Evolutionary conservation across 2,329 filamentous ascomycete genomes (phyloP), one percentile per base, ranked within the genome.

Genomic region (Mycogone perniciosa): DNA sequence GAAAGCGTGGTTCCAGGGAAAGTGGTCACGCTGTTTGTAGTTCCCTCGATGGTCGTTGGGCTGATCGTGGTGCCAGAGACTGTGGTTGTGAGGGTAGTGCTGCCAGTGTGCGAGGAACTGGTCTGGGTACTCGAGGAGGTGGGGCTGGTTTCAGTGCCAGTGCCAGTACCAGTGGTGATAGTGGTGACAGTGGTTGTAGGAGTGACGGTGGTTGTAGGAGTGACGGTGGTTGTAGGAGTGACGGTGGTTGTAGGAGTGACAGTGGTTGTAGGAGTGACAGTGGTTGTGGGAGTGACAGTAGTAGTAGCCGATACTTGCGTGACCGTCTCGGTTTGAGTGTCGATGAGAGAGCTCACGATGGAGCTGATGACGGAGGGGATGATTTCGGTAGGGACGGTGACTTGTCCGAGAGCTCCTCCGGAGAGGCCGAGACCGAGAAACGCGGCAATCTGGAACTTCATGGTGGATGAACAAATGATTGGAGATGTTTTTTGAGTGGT

Each of bases 341-440:
- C 33, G 51, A 50, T 26, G 42, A 48, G 27, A 31, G 27, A 33
- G 26, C 38, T 33, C 7, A 46, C 39, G 13, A 38, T 37, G 11
- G 51, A 50, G 20, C 45, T 48, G 34, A 52, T 26, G 38, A 51
- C 34, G n/a, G 34, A 33, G 4, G 30, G 5, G 20, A 39, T 39
- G 35, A 5, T 5, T 7, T 6, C 11, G 31, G 11, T 13, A 26
- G 8, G 13, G 31, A 39, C 26, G 11, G 38, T 38, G 6, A 39
- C 9, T 46, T 53, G 51, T 43, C 27, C 46, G 20, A 53, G 20
- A 5, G 37, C 38, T 26, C 48, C 43, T 31, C 46, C 43, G 27
- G 46, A 50, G 43, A 53, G 51, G 43, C 51, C 47, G 20, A 53
- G n/a, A 35, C 46, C 46, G 42, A 46, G 30, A n/a, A 53, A 10